A percentile compares a stretch with the other conserved stretches of the same genome.
Evolutionary conservation across 83 land plant genomes (phyloP).

Genomic region (Thuja plicata): DNA sequence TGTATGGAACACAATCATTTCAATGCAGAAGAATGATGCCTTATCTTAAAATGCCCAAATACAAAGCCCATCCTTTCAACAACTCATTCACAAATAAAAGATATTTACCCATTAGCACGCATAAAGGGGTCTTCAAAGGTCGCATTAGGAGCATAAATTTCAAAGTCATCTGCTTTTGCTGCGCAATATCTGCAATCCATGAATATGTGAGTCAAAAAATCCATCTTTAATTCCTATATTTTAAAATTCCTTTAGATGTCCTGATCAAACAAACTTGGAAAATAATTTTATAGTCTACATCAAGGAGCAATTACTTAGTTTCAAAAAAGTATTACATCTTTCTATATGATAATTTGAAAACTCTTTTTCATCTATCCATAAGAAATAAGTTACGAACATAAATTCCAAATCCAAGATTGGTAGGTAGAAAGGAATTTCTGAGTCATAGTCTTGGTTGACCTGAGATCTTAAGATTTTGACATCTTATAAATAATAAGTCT

Average conservation of each 20-base stretch:
- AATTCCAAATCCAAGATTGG: not conserved
- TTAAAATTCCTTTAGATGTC: not conserved
- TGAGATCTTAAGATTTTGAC: not conserved
- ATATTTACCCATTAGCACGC: slow-evolving; percentile 78
- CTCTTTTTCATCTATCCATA: not conserved
- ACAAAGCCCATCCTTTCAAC: not conserved
- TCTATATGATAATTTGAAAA: not conserved
- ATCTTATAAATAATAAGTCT: not conserved
- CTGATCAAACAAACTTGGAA: not conserved
- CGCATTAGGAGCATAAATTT: slow-evolving; percentile 84
- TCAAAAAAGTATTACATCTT: not conserved
- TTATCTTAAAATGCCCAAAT: not conserved
- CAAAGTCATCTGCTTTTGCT: slow-evolving; percentile 74
- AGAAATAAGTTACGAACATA: not conserved
- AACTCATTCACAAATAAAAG: not conserved
- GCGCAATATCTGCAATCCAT: slow-evolving; percentile 56
- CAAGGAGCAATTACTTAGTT: not conserved
- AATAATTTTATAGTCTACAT: not conserved
- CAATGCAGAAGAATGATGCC: slow-evolving; percentile 1
- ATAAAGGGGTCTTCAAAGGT: slow-evolving; percentile 92
- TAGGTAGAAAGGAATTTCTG: not conserved
- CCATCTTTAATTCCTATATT: not conserved
- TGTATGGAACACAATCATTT: not conserved
- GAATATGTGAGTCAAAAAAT: not conserved
- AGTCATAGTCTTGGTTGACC: not conserved